These are phyloP conservation scores for Saccharum officinarum DNA, from an alignment of 176 grass and related monocot species.

Conservation along the genomic window DNA sequence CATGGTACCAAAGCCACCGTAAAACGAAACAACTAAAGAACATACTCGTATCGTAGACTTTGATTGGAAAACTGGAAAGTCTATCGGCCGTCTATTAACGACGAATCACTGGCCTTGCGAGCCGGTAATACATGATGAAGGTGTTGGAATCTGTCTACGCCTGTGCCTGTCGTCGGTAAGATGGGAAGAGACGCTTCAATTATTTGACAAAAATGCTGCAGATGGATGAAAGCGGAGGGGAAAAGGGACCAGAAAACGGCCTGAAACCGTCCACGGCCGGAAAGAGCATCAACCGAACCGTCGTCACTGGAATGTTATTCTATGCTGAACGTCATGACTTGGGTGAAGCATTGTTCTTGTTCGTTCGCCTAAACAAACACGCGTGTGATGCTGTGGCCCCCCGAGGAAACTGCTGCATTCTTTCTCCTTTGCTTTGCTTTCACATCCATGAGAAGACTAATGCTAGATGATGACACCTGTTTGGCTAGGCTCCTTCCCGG, in stretches of 20 bases:
- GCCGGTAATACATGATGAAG: neutral
- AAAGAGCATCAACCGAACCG: neutral
- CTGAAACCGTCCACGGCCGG: neutral
- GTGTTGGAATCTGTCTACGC: neutral
- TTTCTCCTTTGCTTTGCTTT: neutral
- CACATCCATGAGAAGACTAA: neutral
- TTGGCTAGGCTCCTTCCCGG: too few relatives aligned
- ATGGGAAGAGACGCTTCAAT: neutral
- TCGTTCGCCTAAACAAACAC: conserved; percentile 10
- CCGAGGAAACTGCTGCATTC: neutral
- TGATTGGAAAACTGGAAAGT: neutral
- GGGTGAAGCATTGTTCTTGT: neutral
- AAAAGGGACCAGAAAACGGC: conserved; percentile 27
- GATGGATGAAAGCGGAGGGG: neutral
- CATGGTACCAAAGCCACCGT: neutral
- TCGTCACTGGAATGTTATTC: neutral
- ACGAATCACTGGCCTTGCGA: neutral
- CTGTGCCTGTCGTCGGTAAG: neutral
- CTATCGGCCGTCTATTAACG: neutral
- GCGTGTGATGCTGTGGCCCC: neutral
- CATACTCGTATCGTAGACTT: neutral
- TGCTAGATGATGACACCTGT: too few relatives aligned
- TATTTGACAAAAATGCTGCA: neutral
- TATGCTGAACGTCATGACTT: conserved; percentile 24
- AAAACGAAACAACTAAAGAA: neutral